phyloP scores from a whole-genome alignment of 768 basidiomycete species.

The Pulveroboletus ravenelii region DNA sequence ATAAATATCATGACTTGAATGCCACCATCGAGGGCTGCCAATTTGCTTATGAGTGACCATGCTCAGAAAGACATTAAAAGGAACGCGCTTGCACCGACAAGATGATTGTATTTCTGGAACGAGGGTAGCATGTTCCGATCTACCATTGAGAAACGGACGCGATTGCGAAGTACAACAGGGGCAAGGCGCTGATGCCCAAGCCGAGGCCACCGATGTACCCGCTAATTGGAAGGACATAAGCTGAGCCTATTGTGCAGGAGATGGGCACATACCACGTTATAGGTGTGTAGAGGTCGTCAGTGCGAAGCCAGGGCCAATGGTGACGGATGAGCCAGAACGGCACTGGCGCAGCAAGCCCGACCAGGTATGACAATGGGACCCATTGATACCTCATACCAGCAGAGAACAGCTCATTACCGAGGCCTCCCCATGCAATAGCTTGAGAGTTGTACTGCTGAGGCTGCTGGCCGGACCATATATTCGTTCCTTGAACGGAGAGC shows the following conservation, averaged over 20 bases:
- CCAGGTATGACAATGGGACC: too few species aligned
- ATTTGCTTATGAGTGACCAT: too few species aligned
- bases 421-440: too few species aligned
- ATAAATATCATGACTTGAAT: too few species aligned
- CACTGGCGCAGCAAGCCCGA: conserved; percentile 34
- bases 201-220: conserved; percentile 15
- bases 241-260: not conserved
- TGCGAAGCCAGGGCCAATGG: conserved; percentile 30
- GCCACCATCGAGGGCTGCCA: too few species aligned
- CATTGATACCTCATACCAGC: conserved; percentile 32
- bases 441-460: conserved; percentile 29
- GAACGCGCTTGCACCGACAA: conserved; percentile 45
- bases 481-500: conserved; percentile 50
- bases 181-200: conserved; percentile 26
- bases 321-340: conserved; percentile 40
- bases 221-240: conserved; percentile 12
- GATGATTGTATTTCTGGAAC: conserved; percentile 38
- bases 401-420: conserved; percentile 33
- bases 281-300: conserved; percentile 29
- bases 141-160: conserved; percentile 37
- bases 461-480: conserved; percentile 32
- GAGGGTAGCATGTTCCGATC: conserved; percentile 35
- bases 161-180: conserved; percentile 15
- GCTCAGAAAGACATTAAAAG: too few species aligned
- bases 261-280: conserved; percentile 21